Evolutionary conservation across 78 protist genomes (phyloP).

Genomic region (Pigoraptor vietnamica): DNA sequence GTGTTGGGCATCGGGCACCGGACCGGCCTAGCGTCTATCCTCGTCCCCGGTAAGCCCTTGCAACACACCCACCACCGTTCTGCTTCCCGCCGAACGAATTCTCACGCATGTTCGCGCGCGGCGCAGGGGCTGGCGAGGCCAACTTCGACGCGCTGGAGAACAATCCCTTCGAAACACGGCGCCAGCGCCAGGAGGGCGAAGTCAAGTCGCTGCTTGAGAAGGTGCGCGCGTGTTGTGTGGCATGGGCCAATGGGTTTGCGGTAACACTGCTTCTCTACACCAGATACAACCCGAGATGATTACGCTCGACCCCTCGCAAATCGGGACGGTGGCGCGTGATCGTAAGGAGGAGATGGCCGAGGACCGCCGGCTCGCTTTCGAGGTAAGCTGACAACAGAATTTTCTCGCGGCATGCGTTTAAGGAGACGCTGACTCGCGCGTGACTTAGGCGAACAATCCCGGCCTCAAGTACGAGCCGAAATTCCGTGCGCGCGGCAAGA

Average conservation of each 20-base stretch:
- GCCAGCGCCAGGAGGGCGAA: conserved; percentile 69
- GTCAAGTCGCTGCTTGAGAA: conserved; percentile 78
- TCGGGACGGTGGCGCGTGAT: background rate
- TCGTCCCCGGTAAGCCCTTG: conserved; percentile 35
- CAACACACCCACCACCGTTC: too few species aligned
- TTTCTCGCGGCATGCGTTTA: too few species aligned
- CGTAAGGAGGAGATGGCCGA: background rate
- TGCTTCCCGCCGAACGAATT: too few species aligned
- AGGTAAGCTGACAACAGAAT: too few species aligned
- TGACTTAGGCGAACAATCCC: background rate
- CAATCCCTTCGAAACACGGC: conserved; percentile 82
- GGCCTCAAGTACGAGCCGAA: background rate
- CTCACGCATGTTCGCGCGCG: too few species aligned
- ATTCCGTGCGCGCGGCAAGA: background rate
- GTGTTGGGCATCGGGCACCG: conserved; percentile 83
- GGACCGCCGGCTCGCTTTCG: background rate
- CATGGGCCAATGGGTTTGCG: too few species aligned
- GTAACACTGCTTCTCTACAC: too few species aligned
- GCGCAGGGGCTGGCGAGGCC: conserved; percentile 91
- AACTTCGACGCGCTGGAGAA: conserved; percentile 91
- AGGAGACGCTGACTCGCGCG: too few species aligned
- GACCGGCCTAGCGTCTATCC: conserved; percentile 32
- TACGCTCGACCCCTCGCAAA: background rate
- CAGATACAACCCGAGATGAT: background rate
- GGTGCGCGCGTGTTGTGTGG: conserved; percentile 10